These are phyloP conservation scores for Alternaria conjuncta DNA, from an alignment of 2,329 filamentous ascomycete genomes.

Conservation along the genomic window DNA sequence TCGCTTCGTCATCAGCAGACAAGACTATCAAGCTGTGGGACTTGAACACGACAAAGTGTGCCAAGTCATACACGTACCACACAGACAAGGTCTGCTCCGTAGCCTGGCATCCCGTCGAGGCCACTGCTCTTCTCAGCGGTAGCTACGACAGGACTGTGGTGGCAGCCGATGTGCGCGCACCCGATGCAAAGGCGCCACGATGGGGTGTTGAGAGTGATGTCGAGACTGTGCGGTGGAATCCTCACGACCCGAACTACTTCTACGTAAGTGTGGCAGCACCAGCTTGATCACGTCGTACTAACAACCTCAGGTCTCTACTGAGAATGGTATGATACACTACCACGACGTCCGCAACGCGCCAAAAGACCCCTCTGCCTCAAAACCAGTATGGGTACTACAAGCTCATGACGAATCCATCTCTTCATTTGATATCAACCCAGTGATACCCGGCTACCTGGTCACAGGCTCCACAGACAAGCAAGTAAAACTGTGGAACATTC, in stretches of 20 bases:
- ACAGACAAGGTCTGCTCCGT: conserved; percentile 97
- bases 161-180: conserved; percentile 94
- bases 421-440: conserved; percentile 88
- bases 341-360: conserved; percentile 84
- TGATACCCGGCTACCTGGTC: conserved; percentile 89
- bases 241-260: conserved; percentile 91
- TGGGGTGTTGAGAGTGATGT: conserved; percentile 98
- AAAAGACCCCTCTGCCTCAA: conserved; percentile 73
- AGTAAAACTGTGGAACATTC: conserved; percentile 96
- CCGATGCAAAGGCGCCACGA: conserved; percentile 77
- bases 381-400: conserved; percentile 92
- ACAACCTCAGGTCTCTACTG: conserved; percentile 68
- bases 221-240: conserved; percentile 90
- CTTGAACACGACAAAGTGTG: conserved; percentile 86
- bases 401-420: conserved; percentile 93
- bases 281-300: conserved; percentile 13
- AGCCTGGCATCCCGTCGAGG: conserved; percentile 87
- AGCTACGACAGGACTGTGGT: conserved; percentile 95
- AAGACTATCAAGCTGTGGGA: conserved; percentile 99
- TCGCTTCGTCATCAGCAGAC: conserved; percentile 94
- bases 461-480: conserved; percentile 94
- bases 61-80: conserved; percentile 94
- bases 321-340: conserved; percentile 89
- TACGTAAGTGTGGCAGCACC: conserved; percentile 63
- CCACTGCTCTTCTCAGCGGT: conserved; percentile 87